Conservation (phyloP, 2,329 filamentous ascomycete species). For the Colletotrichum sp. region DNA sequence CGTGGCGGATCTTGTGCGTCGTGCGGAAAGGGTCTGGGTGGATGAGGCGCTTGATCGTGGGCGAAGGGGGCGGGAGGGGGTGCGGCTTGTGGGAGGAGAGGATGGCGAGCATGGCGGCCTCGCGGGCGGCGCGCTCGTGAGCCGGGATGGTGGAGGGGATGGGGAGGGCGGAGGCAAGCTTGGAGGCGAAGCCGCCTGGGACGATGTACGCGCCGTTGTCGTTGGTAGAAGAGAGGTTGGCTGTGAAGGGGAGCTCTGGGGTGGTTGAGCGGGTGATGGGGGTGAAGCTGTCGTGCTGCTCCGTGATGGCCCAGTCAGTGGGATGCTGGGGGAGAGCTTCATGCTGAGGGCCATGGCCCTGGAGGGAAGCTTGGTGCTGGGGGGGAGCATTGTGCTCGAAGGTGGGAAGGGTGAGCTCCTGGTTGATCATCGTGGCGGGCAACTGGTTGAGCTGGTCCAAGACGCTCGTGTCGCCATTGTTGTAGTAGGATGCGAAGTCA, state of each 20-base stretch:
- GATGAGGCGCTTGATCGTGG: not conserved
- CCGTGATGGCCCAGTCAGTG: fast-evolving
- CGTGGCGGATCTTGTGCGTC: not conserved
- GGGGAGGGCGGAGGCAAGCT: constrained; percentile 24
- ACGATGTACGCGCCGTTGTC: not conserved
- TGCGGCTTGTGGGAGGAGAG: constrained; percentile 22
- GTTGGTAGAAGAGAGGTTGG: not conserved
- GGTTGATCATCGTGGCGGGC: not conserved
- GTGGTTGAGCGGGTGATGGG: not conserved
- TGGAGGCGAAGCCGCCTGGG: constrained; percentile 6
- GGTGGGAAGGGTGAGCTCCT: not conserved
- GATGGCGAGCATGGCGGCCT: constrained; percentile 26
- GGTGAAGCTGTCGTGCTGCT: not conserved
- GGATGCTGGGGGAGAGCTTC: fast-evolving
- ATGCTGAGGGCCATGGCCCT: not conserved
- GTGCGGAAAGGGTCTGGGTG: not conserved
- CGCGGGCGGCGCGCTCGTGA: constrained; percentile 18
- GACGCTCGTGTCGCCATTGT: not conserved
- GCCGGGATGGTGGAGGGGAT: constrained; percentile 21
- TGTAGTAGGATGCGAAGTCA: not conserved
- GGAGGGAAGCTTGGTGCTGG: not conserved
- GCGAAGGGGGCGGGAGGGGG: constrained; percentile 33
- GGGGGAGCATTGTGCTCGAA: not conserved
- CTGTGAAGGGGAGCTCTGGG: not conserved
- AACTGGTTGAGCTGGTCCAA: not conserved